These are phyloP conservation scores for Platanthera guangdongensis DNA, from an alignment of 106 monocot species.

Conservation along the genomic window DNA sequence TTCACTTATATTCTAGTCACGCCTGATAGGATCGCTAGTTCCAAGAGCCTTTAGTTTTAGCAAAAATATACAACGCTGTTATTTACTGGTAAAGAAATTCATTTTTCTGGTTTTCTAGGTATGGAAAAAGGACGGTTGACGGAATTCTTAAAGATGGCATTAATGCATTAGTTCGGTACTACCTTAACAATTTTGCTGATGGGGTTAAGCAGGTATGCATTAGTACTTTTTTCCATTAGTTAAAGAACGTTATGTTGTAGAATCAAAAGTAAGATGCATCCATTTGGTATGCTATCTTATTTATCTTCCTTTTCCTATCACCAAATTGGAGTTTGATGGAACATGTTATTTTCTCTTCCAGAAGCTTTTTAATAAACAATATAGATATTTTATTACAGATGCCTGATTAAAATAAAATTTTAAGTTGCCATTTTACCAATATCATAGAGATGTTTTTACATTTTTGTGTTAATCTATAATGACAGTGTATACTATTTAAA, in stretches of 20 bases:
- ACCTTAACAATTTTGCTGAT: conserved; percentile 66
- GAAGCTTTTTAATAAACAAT: neutral
- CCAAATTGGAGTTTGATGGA: neutral
- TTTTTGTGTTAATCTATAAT: no score
- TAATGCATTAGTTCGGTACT: conserved; percentile 65
- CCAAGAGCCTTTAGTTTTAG: neutral
- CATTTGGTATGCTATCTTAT: neutral
- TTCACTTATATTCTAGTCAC: neutral
- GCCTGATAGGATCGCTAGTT: neutral
- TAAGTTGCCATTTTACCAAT: neutral
- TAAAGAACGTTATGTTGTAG: neutral
- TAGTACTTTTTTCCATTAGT: neutral
- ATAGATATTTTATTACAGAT: neutral
- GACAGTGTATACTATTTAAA: no score
- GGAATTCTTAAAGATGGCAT: conserved; percentile 59
- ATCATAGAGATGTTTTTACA: neutral
- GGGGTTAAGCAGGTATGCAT: conserved; percentile 56
- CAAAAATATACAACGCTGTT: neutral
- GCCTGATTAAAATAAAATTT: neutral
- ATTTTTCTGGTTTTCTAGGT: conserved; percentile 24
- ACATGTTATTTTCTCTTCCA: neutral
- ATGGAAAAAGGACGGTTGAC: conserved; percentile 40
- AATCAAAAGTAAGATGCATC: neutral
- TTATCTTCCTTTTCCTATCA: neutral
- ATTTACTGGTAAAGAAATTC: neutral